phyloP scores from a whole-genome alignment of 176 grass and related monocot genomes.

The Ananas comosus region DNA sequence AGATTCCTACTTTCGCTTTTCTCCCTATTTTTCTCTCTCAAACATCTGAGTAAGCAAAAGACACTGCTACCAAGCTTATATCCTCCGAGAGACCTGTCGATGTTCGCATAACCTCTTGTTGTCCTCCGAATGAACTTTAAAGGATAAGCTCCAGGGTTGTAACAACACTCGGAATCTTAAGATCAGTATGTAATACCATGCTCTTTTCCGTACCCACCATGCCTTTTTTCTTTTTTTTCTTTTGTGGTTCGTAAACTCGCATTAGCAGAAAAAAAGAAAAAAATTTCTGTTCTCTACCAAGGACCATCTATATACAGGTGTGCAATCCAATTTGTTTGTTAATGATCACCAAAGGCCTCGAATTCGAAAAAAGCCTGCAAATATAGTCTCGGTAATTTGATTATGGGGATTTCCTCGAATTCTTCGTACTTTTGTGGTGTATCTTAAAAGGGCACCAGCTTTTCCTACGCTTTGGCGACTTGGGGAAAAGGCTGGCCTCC shows the following conservation, averaged over 20 bases:
- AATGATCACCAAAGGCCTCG: background rate
- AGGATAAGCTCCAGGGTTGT: no score
- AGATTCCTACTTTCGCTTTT: background rate
- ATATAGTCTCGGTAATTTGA: background rate
- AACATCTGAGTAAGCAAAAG: background rate
- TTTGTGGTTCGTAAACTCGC: no score
- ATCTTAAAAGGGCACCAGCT: slow-evolving; percentile 97
- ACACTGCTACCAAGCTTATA: background rate
- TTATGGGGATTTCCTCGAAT: slow-evolving; percentile 57
- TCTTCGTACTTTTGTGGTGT: slow-evolving; percentile 74
- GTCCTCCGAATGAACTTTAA: no score
- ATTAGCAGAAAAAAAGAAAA: no score
- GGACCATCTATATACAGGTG: background rate
- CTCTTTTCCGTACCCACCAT: no score
- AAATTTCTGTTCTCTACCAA: no score
- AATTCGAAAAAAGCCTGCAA: no score
- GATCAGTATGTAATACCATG: no score
- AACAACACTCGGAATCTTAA: no score
- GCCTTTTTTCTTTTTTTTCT: no score
- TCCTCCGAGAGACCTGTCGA: background rate
- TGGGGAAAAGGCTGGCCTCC: slow-evolving; percentile 72
- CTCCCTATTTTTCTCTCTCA: background rate
- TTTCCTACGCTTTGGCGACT: slow-evolving; percentile 88
- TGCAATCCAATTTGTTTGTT: background rate
- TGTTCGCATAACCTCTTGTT: background rate